Percentiles rank a stretch among this genome's conserved stretches.
phyloP scores from a whole-genome alignment of 371 early-diverging fungal species.

The Choanephora cucurbitarum region DNA sequence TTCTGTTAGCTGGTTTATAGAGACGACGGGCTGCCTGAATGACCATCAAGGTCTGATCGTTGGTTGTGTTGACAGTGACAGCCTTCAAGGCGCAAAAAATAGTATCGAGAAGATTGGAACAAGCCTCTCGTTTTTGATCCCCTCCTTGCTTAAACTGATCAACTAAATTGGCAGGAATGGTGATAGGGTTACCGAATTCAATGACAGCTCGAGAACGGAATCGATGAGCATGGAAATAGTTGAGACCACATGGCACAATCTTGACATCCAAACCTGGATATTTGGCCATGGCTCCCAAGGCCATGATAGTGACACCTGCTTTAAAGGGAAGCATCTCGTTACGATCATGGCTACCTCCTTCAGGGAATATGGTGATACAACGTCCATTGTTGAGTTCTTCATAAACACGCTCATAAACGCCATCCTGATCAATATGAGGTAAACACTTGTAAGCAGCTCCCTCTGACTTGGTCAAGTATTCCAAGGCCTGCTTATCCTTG shows the following conservation, averaged over 20 bases:
- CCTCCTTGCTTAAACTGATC: constrained; percentile 87
- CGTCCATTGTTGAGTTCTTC: constrained; percentile 76
- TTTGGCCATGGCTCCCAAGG: constrained; percentile 90
- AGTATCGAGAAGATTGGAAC: constrained; percentile 74
- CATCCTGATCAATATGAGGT: constrained; percentile 89
- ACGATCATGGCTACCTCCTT: constrained; percentile 97
- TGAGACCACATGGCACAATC: constrained; percentile 92
- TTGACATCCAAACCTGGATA: constrained; percentile 87
- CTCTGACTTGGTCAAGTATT: constrained; percentile 54
- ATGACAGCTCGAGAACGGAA: constrained; percentile 96
- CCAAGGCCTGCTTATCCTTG: constrained; percentile 66
- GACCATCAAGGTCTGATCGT: constrained; percentile 91
- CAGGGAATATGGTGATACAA: constrained; percentile 97
- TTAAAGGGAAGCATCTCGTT: constrained; percentile 73
- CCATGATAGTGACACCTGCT: constrained; percentile 91
- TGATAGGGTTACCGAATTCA: constrained; percentile 93
- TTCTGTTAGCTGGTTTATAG: constrained; percentile 85
- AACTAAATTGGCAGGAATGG: constrained; percentile 76
- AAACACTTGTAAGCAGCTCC: constrained; percentile 76
- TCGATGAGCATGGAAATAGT: constrained; percentile 95
- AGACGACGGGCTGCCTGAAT: constrained; percentile 95
- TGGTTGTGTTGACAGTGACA: constrained; percentile 92
- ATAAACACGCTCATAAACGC: constrained; percentile 84
- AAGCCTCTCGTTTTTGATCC: constrained; percentile 78
- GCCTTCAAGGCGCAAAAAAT: constrained; percentile 78